Evolutionary conservation across 2,329 filamentous ascomycete genomes (phyloP), one percentile per base, ranked within the genome.

Genomic region (Scorias spongiosa): DNA sequence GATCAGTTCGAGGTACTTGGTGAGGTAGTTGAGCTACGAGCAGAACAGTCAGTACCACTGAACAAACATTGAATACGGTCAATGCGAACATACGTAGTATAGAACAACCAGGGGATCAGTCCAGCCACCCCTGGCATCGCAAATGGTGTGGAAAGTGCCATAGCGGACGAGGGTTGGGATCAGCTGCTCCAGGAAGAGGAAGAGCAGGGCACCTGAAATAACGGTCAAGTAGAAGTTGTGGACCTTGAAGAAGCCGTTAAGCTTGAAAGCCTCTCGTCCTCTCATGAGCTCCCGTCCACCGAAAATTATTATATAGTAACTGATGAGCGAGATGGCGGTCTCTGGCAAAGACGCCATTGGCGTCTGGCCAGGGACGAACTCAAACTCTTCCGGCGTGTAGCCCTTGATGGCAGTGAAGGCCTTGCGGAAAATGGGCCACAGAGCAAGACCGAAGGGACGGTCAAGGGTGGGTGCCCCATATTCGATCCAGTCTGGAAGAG

Each of bases 371-470:
- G 80, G 74, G 48, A 79, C 72, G 66, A 96, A 96, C 52, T 75
- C 69, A 70, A 96, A 96, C 49, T 95, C 80, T 54, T 85, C 79
- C 49, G 84, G 80, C 51, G 84, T 80, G 66, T 89, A 93, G 58
- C 89, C 89, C 46, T 75, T 74, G 51, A 86, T 70, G 46, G 72
- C 64, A 62, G 82, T 81, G 67, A 82, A 96, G 55, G 73, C 80
- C 70, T 87, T 85, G 69, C 81, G 83, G 75, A 96, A 96, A 66
- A 93, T 78, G 56, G 89, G 86, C 91, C 91, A 96, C 65, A 95
- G 69, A 51, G 84, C 74, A 54, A 96, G 70, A 63, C 89, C 91
- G 59, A 96, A 96, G 29, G 89, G 89, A 51, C 84, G 79, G 63
- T 95, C 88, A 65, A 96, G 73, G 49, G 86, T 86, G 45, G 89